Base-by-base conservation (phyloP, 257 asterid species). In the Nicotiana paniculata region DNA sequence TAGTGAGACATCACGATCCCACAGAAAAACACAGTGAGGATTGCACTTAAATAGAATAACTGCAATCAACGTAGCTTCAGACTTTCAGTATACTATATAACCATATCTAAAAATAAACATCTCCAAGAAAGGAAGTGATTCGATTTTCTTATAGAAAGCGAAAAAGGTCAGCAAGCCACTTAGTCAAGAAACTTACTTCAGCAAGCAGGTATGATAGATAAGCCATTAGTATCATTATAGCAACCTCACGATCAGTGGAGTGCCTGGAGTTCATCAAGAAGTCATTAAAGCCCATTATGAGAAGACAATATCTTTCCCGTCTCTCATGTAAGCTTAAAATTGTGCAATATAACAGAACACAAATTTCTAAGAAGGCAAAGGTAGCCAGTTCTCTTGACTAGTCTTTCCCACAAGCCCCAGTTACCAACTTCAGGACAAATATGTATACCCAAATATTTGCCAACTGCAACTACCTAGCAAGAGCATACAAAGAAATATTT, bases 1-100 rank as follows among this genome's bases (percentile, higher is more conserved):
- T 96, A 96, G 75, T 96, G 99, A 4, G 99, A 96, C 99, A 96
- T 96, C 88, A 94, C 98, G 82, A 96, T 94, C 81, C 99, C 99
- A 72, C 96, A 93, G 93, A 96, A 96, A 88, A 96, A 96, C 83
- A 96, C 99, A 1, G 99, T 96, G 89, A 96, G 97, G 93, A 96
- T 96, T 74, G 97, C 97, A 54, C 99, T 96, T 82, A 96, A 89
- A 85, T 90, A 72, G 77, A 93, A 90, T 84, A 96, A 86, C 99
- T 96, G 97, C 92, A 90, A 81, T 33, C 48, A 0, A 48, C 62
- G 26, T 48, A 74, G 62, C 26, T 74, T 74, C 24, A 74, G 3
- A 26, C 24, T 48, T 26, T 26, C 62, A 74, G 43, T 0, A 37
- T 48, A 2, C 28, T 55, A 46, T 6, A 43, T 6, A 43, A 72